These are phyloP conservation scores for Leucosporidium creatinivorum DNA, from an alignment of 768 basidiomycete genomes.

Conservation along the genomic window DNA sequence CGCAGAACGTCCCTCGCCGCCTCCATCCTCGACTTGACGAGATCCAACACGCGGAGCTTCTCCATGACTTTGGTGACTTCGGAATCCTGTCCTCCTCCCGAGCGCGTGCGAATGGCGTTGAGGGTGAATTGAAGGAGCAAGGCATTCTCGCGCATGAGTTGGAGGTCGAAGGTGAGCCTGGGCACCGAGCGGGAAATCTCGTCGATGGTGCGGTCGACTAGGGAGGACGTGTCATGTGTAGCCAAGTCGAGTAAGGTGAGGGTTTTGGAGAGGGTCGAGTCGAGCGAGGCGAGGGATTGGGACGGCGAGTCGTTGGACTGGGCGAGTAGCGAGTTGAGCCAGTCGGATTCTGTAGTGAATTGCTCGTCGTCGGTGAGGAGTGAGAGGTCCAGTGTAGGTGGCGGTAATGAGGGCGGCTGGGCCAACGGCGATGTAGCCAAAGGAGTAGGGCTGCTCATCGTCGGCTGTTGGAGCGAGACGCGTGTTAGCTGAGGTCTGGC, in stretches of 20 bases:
- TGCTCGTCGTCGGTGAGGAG: slow-evolving; percentile 9
- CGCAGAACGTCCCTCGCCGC: slow-evolving; percentile 77
- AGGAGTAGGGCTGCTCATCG: too few species aligned
- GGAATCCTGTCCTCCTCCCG: slow-evolving; percentile 40
- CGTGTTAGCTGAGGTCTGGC: too few species aligned
- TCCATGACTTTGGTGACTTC: slow-evolving; percentile 64
- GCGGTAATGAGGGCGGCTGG: not conserved
- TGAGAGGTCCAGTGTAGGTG: slow-evolving; percentile 11
- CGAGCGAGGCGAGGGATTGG: slow-evolving; percentile 15
- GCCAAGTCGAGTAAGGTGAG: slow-evolving; percentile 59
- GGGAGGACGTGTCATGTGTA: slow-evolving; percentile 75
- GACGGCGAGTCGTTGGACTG: not conserved
- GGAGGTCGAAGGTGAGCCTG: slow-evolving; percentile 85
- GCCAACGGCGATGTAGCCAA: too few species aligned
- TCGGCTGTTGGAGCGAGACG: too few species aligned
- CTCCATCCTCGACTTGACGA: slow-evolving; percentile 78
- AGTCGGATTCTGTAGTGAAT: slow-evolving; percentile 24
- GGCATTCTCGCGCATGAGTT: slow-evolving; percentile 92
- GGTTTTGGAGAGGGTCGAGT: slow-evolving; percentile 11
- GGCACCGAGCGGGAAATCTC: slow-evolving; percentile 88
- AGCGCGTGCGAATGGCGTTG: slow-evolving; percentile 53
- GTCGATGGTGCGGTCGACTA: slow-evolving; percentile 80
- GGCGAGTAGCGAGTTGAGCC: slow-evolving; percentile 25
- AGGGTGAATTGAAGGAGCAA: slow-evolving; percentile 64
- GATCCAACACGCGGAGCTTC: slow-evolving; percentile 70